Base-by-base conservation (phyloP, 1,139 yeast species). In the Starmera stellimalicola region DNA sequence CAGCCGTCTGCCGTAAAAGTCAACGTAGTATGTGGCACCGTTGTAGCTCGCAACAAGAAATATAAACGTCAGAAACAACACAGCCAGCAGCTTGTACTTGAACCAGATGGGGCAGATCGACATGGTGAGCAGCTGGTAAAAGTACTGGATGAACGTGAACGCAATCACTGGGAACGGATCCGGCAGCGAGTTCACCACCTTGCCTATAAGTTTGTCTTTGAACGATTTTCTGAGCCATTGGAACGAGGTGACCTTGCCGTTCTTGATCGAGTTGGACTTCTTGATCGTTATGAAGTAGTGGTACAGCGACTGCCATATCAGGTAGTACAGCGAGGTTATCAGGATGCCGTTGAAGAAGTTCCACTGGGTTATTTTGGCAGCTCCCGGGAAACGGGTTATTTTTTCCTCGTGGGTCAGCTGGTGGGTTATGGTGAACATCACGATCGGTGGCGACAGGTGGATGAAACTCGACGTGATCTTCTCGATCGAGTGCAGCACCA, bases 11-110 rank as follows among this genome's bases (percentile, higher is more conserved):
- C 94, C 96, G 58, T 88, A 91, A 29, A 81, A 80, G 51, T 91
- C 97, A 38, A 91, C 70, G 53, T 91, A 91, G 53, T 84, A 91
- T 1, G 95, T 84, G 2, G 97, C 97, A 23, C 98, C 98, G 47
- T 91, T 88, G 55, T 81, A 84, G 32, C 87, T 68, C 3, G 97
- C 94, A 60, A 77, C 71, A 25, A 77, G 57, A 48, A 87, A 85
- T 18, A 91, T 84, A 36, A 70, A 65, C 3, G 75, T 57, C 40
- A 91, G 70, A 53, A 87, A 88, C 1, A 67, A 48, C 0, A 80
- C 75, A 28, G 94, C 84, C 2, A 82, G 70, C 36, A 64, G 62
- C 47, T 78, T 78, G 54, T 76, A 70, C 30, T 69, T 65, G 56
- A 83, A 84, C 83, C 95, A 84, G 18, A 91, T 54, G 0, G 96